A percentile compares a stretch with the other conserved stretches of the same genome.
These are phyloP conservation scores for Fonsecaea multimorphosa DNA, from an alignment of 2,329 filamentous ascomycete genomes.

Conservation along the genomic window DNA sequence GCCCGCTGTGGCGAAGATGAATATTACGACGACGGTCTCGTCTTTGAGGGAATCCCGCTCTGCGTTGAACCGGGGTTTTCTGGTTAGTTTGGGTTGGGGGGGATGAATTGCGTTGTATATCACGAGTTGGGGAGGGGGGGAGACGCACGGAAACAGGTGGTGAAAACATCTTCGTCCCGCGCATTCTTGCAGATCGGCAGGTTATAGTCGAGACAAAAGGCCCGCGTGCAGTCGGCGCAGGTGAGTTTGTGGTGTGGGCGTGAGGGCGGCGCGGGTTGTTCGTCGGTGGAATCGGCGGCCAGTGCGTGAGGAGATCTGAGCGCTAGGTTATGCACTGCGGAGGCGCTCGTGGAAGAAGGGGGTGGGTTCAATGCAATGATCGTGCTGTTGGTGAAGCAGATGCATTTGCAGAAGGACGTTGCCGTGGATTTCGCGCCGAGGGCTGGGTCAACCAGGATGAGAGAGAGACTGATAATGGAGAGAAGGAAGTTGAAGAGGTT, in stretches of 20 bases:
- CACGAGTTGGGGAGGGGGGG: background rate
- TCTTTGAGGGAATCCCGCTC: slow-evolving; percentile 72
- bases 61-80: slow-evolving; percentile 37
- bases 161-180: slow-evolving; percentile 68
- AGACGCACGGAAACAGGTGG: slow-evolving; percentile 67
- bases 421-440: slow-evolving; percentile 48
- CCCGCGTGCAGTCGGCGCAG: slow-evolving; percentile 71
- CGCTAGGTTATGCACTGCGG: slow-evolving; percentile 22
- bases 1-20: slow-evolving; percentile 67
- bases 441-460: slow-evolving; percentile 12
- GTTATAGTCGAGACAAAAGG: slow-evolving; percentile 69
- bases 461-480: slow-evolving; percentile 20
- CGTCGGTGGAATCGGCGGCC: slow-evolving; percentile 18
- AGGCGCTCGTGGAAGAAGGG: slow-evolving; percentile 25
- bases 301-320: slow-evolving; percentile 27
- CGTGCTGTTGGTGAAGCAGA: slow-evolving; percentile 70
- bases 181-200: slow-evolving; percentile 65
- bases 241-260: slow-evolving; percentile 53
- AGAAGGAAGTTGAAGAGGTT: background rate
- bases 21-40: slow-evolving; percentile 68
- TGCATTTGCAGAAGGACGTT: slow-evolving; percentile 75
- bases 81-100: background rate
- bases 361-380: slow-evolving; percentile 68
- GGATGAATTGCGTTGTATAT: background rate
- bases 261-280: slow-evolving; percentile 25